A percentile compares a stretch with the other conserved stretches of the same genome.
Evolutionary conservation across 164 flowering plant genomes (phyloP).

Genomic region (Tetracentron sinense): DNA sequence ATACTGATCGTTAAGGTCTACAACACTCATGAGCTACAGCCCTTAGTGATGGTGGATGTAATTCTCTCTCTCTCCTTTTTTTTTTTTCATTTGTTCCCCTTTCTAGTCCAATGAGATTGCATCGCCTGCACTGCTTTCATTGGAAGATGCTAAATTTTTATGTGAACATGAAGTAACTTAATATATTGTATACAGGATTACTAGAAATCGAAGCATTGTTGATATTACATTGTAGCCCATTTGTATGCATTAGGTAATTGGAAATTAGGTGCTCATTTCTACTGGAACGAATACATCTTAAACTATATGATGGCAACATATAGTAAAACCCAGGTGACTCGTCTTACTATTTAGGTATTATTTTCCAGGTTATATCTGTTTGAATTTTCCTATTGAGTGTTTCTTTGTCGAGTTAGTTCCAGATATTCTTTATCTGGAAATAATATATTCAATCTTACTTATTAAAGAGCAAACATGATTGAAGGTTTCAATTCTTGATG

Average conservation of each 20-base stretch:
- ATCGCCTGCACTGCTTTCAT: no score
- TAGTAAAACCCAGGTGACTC: conserved; percentile 40
- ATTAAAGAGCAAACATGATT: conserved; percentile 5
- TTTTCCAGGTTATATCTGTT: not conserved
- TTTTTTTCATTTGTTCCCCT: no score
- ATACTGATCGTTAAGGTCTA: not conserved
- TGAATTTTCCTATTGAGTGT: not conserved
- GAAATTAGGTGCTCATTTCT: conserved; percentile 50
- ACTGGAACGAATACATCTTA: conserved; percentile 40
- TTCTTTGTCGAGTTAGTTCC: not conserved
- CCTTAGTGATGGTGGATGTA: no score
- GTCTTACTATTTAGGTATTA: not conserved
- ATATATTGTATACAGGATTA: not conserved
- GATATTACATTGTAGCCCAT: not conserved
- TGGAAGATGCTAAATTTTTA: no score
- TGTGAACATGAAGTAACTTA: not conserved
- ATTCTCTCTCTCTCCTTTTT: no score
- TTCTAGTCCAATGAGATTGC: no score
- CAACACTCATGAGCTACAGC: no score
- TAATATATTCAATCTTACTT: not conserved
- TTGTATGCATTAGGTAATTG: conserved; percentile 43
- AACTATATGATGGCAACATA: conserved; percentile 66
- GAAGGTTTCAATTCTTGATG: conserved; percentile 15
- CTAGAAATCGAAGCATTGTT: no score
- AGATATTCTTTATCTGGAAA: not conserved